Evolutionary conservation across 164 flowering plant genomes (phyloP).

Genomic region (Kingdonia uniflora): DNA sequence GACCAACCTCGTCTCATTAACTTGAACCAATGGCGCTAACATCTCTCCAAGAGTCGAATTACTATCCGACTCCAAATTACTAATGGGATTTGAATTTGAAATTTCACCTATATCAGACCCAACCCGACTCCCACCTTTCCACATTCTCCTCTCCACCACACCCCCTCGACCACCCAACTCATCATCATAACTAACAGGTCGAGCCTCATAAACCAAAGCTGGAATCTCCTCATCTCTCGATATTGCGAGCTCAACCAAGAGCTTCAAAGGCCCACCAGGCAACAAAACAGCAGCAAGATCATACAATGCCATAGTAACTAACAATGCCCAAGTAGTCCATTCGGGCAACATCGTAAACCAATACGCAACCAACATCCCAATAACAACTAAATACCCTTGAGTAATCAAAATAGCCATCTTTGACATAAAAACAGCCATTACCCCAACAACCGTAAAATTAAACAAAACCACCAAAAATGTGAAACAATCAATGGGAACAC

Average conservation of each 20-base stretch:
- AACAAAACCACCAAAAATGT: conserved; percentile 53
- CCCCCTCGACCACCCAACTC: conserved; percentile 13
- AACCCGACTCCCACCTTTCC: conserved; percentile 45
- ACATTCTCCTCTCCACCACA: conserved; percentile 47
- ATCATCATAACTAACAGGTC: conserved; percentile 47
- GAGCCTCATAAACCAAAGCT: conserved; percentile 91
- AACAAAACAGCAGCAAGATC: conserved; percentile 94
- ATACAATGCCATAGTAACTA: conserved; percentile 91
- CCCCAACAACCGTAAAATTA: conserved; percentile 85
- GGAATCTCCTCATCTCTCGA: conserved; percentile 97
- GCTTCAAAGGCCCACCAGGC: conserved; percentile 93
- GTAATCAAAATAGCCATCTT: conserved; percentile 71
- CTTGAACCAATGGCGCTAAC: conserved; percentile 11
- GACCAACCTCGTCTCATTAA: conserved; percentile 22
- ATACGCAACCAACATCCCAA: conserved; percentile 88
- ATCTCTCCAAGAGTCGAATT: conserved; percentile 13
- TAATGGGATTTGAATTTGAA: conserved; percentile 10
- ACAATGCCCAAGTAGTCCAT: conserved; percentile 95
- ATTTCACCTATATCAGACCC: conserved; percentile 13
- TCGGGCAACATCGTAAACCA: conserved; percentile 92
- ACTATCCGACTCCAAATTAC: conserved; percentile 10
- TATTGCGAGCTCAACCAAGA: conserved; percentile 93
- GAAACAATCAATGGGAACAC: conserved; percentile 52
- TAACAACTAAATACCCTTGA: conserved; percentile 78
- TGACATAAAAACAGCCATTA: conserved; percentile 62